Evolutionary conservation across 2,329 filamentous ascomycete genomes (phyloP), one percentile per base, ranked within the genome.

Genomic region (Calonectria pauciramosa): DNA sequence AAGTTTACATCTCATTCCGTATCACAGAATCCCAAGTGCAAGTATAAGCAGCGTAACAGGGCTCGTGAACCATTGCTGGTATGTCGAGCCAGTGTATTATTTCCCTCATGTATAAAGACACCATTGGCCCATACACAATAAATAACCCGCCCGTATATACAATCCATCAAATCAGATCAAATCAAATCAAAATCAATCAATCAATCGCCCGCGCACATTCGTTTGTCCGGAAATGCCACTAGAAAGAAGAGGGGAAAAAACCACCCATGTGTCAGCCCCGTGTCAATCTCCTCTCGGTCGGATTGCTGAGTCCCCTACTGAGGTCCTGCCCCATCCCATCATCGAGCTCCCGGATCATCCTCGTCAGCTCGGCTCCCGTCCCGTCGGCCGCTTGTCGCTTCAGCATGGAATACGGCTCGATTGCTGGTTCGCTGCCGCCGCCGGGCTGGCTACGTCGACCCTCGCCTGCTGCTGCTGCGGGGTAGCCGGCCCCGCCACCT

Each of bases 391-490:
- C 49, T 38, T 68, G 38, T 34, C 30, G 52, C 66, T 60, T 47
- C 52, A 47, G 67, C 36, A 63, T 51, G 30, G 54, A 60, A 30
- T 51, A 60, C 20, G 68, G 68, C 56, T 60, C 68, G 41, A 70
- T 41, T 47, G 28, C 23, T 18, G 26, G 41, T 30, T 34, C 38
- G 28, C 56, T 63, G 56, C 36, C 30, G 28, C 56, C 41, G 56
- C 26, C 23, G 26, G 32, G 28, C 41, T 26, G 54, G 41, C 54
- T 47, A n/a, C 38, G 68, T 36, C 41, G 68, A 44, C 67, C 47
- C 66, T 68, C 66, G 49, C 44, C 34, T 41, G 41, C 38, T 41
- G 34, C 34, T 36, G 51, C 51, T 32, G 34, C 66, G 34, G 65
- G 30, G 49, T 41, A 54, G 34, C 65, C 65, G 47, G 47, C 47